Base-by-base conservation (phyloP, 495 filamentous ascomycete genomes). In the Aspergillus haitiensis region DNA sequence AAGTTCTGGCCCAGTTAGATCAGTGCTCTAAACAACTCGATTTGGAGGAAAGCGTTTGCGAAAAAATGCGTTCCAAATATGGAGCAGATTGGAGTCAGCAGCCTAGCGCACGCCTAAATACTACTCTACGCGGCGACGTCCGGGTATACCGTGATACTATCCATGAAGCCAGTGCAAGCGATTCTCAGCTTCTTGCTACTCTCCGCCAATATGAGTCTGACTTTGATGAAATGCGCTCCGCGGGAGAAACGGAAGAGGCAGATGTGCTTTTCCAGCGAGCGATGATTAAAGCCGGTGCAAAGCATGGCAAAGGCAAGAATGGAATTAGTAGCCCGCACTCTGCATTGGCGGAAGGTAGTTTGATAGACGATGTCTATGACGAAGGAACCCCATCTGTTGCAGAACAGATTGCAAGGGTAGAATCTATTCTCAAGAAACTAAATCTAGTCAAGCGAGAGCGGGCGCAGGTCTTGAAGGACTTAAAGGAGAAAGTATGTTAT, bases 41-140 rank as follows among this genome's bases (percentile, higher is more conserved):
- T 64, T 87, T 93, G 84, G 94, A 98, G 72, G 95, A 97, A 76
- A 94, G 89, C 56, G 92, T 98, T 6, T 98, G 94, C 71, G 94
- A 98, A 74, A 97, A 97, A 79, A 98, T 98, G 94, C 85, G 94
- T 52, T 95, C 92, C 3, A 98, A 98, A 72, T 97, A 97, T 70
- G 93, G 94, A 34, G 82, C 78, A 10, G 94, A 97, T 47, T 98
- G 94, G 94, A 97, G 90, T 16, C 94, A 98, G 70, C 94, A 98
- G 66, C 95, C 95, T 21, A 97, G 92, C 67, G 88, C 88, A 35
- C 80, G 91, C 61, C 82, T 98, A 21, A 98, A 93, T 5, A 85
- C 87, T 3, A 98, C 93, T 0, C 80, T 98, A 34, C 82, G 92
- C 52, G 87, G 84, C 49, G 95, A 98, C 69, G 86, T 97, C 52